Evolutionary conservation across 164 flowering plant genomes (phyloP).

Genomic region (Protea cynaroides): DNA sequence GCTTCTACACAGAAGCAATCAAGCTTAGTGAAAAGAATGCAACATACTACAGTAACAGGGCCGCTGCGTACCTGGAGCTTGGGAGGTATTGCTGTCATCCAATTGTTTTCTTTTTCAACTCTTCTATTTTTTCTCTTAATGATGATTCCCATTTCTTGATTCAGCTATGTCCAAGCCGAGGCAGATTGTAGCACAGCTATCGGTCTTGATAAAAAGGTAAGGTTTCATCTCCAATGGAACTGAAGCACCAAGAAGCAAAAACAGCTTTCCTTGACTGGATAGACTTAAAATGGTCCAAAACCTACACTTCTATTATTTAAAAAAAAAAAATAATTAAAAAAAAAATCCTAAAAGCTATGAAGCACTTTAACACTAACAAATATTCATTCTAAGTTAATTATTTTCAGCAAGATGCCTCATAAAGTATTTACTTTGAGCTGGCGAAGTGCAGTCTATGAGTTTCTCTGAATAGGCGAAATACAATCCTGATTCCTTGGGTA

Average conservation of each 20-base stretch:
- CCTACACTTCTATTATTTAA: no score
- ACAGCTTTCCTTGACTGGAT: no score
- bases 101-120: background rate
- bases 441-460: no score
- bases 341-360: no score
- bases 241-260: no score
- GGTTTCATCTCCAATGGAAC: background rate
- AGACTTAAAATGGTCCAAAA: no score
- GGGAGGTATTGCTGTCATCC: slow-evolving; percentile 45
- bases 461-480: no score
- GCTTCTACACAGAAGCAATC: slow-evolving; percentile 85
- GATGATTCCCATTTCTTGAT: slow-evolving; percentile 7
- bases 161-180: slow-evolving; percentile 83
- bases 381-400: no score
- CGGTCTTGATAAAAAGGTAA: slow-evolving; percentile 83
- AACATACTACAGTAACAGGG: slow-evolving; percentile 91
- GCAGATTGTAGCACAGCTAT: slow-evolving; percentile 83
- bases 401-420: no score
- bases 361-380: no score
- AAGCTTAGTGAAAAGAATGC: slow-evolving; percentile 72
- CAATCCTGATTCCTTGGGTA: background rate
- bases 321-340: no score
- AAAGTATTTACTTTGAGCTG: no score
- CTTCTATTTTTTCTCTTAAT: background rate
- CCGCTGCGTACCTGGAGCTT: slow-evolving; percentile 90